Percentiles rank a stretch among this genome's conserved stretches.
Conservation (phyloP, 495 filamentous ascomycete genomes). For the Pseudevernia furfuracea region DNA sequence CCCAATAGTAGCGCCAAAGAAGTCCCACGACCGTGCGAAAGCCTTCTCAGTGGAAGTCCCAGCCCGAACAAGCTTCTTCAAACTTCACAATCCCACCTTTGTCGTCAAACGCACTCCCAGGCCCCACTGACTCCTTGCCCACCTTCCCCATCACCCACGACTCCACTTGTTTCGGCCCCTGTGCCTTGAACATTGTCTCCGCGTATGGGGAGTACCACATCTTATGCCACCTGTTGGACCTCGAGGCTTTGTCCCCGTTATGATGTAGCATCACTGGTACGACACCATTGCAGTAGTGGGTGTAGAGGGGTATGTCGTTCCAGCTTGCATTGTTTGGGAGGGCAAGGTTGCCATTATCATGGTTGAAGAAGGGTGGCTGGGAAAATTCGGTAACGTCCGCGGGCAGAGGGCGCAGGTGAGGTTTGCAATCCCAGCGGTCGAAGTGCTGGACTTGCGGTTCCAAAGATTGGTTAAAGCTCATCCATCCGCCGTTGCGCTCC, state of each 20-base stretch:
- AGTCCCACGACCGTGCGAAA: too few species aligned
- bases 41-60: not conserved
- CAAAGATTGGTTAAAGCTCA: conserved; percentile 5
- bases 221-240: conserved; percentile 6
- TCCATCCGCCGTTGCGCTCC: conserved; percentile 14
- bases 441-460: conserved; percentile 1
- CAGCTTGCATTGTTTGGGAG: not conserved
- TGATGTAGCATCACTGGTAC: conserved; percentile 16
- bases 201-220: conserved; percentile 13
- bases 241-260: conserved; percentile 11
- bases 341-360: not conserved
- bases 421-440: conserved; percentile 12
- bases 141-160: not conserved
- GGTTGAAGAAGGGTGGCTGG: not conserved
- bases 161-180: not conserved
- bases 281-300: conserved; percentile 9
- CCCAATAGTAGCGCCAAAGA: not conserved
- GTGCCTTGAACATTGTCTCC: conserved; percentile 6
- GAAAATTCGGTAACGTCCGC: not conserved
- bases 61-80: not conserved
- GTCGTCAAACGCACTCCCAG: not conserved
- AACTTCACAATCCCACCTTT: not conserved
- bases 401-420: not conserved
- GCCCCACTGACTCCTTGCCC: not conserved
- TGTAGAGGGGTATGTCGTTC: conserved; percentile 11